These are phyloP conservation scores for Blepharisma stoltei DNA, from an alignment of 73 alveolate genomes.

Conservation along the genomic window DNA sequence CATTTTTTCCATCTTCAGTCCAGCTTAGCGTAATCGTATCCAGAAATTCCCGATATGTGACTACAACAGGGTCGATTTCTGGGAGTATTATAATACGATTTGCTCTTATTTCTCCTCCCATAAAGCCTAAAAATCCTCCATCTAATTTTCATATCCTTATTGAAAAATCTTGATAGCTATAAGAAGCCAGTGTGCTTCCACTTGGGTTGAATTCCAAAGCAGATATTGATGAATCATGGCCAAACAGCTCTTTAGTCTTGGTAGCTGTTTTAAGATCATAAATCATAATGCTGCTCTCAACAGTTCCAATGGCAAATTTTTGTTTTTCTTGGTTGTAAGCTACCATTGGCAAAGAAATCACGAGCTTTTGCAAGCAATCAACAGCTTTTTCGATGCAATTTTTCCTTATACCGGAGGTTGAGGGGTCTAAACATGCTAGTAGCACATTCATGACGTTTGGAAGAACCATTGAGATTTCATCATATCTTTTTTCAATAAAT, in stretches of 20 bases:
- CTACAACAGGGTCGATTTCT: neutral
- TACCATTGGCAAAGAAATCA: neutral
- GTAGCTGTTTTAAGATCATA: slow-evolving; percentile 9
- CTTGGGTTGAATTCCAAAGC: neutral
- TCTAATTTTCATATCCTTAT: neutral
- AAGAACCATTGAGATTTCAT: neutral
- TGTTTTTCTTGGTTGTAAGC: neutral
- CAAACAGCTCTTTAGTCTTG: neutral
- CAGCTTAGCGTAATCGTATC: neutral
- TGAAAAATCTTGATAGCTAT: neutral
- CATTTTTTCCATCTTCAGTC: neutral
- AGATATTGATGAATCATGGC: neutral
- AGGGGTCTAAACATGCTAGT: neutral
- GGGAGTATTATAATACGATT: neutral
- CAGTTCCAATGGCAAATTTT: neutral
- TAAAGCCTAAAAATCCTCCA: neutral
- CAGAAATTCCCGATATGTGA: neutral
- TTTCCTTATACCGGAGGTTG: neutral
- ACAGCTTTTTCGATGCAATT: neutral
- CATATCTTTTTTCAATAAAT: slow-evolving; percentile 1
- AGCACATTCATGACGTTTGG: neutral
- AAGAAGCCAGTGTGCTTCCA: neutral
- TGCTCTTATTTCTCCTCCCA: neutral
- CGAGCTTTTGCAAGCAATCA: neutral
- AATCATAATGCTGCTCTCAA: neutral